These are phyloP conservation scores for Medicago truncatula DNA, from an alignment of 306 rosid genomes.

Conservation along the genomic window MtrunA17r5.0-ANR NC_053049.1:34119001-34119500, in stretches of 20 bases:
- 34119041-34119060: neutral
- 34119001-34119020: slow-evolving; percentile 4
- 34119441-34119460: slow-evolving; percentile 77
- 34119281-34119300: no score
- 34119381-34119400: slow-evolving; percentile 95
- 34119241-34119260: slow-evolving; percentile 24
- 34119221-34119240: slow-evolving; percentile 38
- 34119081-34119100: slow-evolving; percentile 16
- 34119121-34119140: slow-evolving; percentile 83
- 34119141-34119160: slow-evolving; percentile 76
- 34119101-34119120: slow-evolving; percentile 68
- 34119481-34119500: slow-evolving; percentile 95
- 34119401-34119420: slow-evolving; percentile 92
- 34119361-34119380: slow-evolving; percentile 38
- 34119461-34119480: slow-evolving; percentile 65
- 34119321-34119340: slow-evolving; percentile 10
- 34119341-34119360: slow-evolving; percentile 33
- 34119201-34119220: slow-evolving; percentile 79
- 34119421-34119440: slow-evolving; percentile 96
- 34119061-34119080: neutral
- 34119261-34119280: neutral
- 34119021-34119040: no score
- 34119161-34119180: slow-evolving; percentile 79
- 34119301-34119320: no score
- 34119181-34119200: slow-evolving; percentile 81